Evolutionary conservation across 768 basidiomycete species (phyloP).

Genomic region (Hygrocybe coccinea): DNA sequence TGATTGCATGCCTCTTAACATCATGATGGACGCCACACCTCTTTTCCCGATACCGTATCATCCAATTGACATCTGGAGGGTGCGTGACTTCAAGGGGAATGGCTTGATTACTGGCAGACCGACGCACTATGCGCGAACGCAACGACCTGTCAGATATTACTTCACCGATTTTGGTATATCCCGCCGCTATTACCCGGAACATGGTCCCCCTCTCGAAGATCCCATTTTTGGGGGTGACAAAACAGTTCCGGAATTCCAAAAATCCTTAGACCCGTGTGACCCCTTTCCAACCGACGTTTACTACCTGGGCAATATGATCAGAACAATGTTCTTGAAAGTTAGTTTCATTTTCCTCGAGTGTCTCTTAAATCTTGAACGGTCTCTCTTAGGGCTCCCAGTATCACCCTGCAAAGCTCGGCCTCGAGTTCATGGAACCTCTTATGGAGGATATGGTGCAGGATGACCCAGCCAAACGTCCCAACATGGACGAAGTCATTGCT

Average conservation of each 20-base stretch:
- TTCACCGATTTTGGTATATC: slow-evolving; percentile 31
- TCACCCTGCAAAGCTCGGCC: neutral
- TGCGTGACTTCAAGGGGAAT: slow-evolving; percentile 11
- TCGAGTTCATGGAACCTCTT: slow-evolving; percentile 6
- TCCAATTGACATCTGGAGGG: slow-evolving; percentile 13
- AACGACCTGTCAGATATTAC: slow-evolving; percentile 24
- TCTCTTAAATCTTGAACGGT: neutral
- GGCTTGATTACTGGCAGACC: neutral
- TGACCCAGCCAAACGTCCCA: slow-evolving; percentile 7
- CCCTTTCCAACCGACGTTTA: slow-evolving; percentile 36
- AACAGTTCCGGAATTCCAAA: slow-evolving; percentile 32
- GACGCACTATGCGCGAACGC: slow-evolving; percentile 15
- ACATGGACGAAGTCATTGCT: neutral
- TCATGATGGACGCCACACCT: slow-evolving; percentile 24
- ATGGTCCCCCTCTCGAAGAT: slow-evolving; percentile 22
- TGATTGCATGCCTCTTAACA: slow-evolving; percentile 14
- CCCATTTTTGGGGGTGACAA: slow-evolving; percentile 38
- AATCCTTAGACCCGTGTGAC: slow-evolving; percentile 18
- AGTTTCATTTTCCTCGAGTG: neutral
- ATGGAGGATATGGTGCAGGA: slow-evolving; percentile 4
- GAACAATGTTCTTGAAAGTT: slow-evolving; percentile 10
- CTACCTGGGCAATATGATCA: slow-evolving; percentile 31
- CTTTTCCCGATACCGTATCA: slow-evolving; percentile 20
- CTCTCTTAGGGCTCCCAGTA: neutral
- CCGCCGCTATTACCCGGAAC: slow-evolving; percentile 19